A percentile compares a stretch with the other conserved stretches of the same genome.
These are phyloP conservation scores for Platanthera guangdongensis DNA, from an alignment of 106 monocot genomes.

Conservation along the genomic window DNA sequence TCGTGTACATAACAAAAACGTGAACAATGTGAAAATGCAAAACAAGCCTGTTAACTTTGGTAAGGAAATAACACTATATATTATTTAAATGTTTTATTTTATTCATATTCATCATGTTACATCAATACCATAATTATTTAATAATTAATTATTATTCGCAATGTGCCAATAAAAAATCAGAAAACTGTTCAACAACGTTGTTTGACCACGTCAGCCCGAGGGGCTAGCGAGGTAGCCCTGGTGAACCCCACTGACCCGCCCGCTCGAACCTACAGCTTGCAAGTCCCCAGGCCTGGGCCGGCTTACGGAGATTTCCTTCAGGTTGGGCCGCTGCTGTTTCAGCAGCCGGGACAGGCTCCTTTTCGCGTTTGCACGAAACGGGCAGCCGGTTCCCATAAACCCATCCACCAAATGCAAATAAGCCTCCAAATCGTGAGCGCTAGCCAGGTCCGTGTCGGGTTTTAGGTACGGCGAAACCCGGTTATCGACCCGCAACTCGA, in stretches of 20 bases:
- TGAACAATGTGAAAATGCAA: too few species aligned
- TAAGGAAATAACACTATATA: too few species aligned
- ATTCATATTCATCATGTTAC: too few species aligned
- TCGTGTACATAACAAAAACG: too few species aligned
- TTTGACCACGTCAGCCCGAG: background rate
- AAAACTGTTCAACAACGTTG: background rate
- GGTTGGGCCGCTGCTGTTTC: constrained; percentile 31
- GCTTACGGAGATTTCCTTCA: constrained; percentile 27
- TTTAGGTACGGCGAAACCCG: constrained; percentile 25
- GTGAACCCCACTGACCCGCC: background rate
- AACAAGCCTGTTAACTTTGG: too few species aligned
- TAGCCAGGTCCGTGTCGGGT: constrained; percentile 15
- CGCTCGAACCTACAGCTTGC: constrained; percentile 8
- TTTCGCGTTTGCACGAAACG: constrained; percentile 40
- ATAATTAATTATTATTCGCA: too few species aligned
- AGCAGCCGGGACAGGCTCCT: constrained; percentile 33
- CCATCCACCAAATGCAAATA: constrained; percentile 50
- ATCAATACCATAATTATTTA: too few species aligned
- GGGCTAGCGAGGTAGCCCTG: constrained; percentile 13
- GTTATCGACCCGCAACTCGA: constrained; percentile 30
- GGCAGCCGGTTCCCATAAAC: constrained; percentile 20
- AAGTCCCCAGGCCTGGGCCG: constrained; percentile 8
- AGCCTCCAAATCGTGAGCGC: constrained; percentile 42
- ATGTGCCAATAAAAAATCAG: too few species aligned
- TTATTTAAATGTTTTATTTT: too few species aligned